phyloP scores from a whole-genome alignment of 305 asterid species.

The Solanum aculeatissimum region DNA sequence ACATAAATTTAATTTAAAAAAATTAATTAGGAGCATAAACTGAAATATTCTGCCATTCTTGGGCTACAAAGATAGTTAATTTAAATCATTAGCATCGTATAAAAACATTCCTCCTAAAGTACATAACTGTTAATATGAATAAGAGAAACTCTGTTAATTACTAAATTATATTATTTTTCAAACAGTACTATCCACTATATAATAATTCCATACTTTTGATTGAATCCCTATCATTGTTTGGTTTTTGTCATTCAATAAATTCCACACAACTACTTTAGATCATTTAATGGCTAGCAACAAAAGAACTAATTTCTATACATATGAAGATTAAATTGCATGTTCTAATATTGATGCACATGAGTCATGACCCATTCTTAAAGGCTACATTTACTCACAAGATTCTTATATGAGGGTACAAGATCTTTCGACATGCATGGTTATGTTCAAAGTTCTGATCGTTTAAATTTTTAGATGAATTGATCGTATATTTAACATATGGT shows the following conservation, averaged over 20 bases:
- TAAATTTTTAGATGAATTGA: not conserved
- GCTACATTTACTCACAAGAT: not conserved
- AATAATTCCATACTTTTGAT: not conserved
- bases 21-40: too few relatives aligned
- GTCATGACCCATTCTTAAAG: not conserved
- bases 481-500: not conserved
- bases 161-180: not conserved
- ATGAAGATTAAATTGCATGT: not conserved
- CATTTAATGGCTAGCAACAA: not conserved
- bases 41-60: too few relatives aligned
- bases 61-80: too few relatives aligned
- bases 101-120: too few relatives aligned
- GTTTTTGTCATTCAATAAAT: not conserved
- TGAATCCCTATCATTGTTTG: not conserved
- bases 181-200: not conserved
- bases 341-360: not conserved
- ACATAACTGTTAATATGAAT: too few relatives aligned
- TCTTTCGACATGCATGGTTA: not conserved
- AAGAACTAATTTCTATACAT: not conserved
- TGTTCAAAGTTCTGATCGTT: not conserved
- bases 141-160: too few relatives aligned
- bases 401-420: not conserved
- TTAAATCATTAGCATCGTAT: too few relatives aligned
- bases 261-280: not conserved
- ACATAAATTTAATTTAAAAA: too few relatives aligned